Conservation (phyloP, 108 stramenopile species). For the Nitzschia inconspicua region DNA sequence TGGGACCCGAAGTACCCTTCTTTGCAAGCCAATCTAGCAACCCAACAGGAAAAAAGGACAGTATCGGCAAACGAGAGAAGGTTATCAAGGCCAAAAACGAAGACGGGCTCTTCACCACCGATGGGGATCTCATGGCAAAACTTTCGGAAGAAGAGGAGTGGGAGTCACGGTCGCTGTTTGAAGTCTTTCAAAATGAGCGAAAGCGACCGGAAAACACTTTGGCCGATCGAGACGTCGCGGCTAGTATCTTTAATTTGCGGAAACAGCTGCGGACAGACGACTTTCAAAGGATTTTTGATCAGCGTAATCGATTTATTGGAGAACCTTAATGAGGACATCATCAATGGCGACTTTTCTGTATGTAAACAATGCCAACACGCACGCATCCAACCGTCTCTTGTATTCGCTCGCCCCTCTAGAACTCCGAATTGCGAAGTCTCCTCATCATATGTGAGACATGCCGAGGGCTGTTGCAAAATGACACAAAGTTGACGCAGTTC, state of each 20-base stretch:
- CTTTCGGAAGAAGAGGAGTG: slow-evolving; percentile 73
- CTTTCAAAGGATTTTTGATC: slow-evolving; percentile 76
- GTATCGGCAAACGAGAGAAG: slow-evolving; percentile 12
- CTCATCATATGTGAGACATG: no score
- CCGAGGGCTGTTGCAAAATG: no score
- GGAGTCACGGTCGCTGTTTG: slow-evolving; percentile 51
- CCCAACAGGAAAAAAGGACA: neutral
- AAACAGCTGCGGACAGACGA: slow-evolving; percentile 57
- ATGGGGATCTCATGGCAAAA: slow-evolving; percentile 74
- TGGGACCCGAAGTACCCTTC: no score
- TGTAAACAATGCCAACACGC: neutral
- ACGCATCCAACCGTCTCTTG: neutral
- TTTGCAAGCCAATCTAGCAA: no score
- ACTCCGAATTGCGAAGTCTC: no score
- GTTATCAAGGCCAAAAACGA: slow-evolving; percentile 42
- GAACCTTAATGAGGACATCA: slow-evolving; percentile 25
- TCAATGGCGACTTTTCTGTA: neutral
- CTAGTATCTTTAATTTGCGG: slow-evolving; percentile 59
- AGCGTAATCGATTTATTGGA: slow-evolving; percentile 80
- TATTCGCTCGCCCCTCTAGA: no score
- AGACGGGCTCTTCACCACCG: slow-evolving; percentile 52
- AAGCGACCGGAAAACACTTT: slow-evolving; percentile 15
- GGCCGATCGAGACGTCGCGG: slow-evolving; percentile 66
- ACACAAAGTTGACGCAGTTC: no score
- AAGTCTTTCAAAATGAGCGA: slow-evolving; percentile 43